phyloP scores from a whole-genome alignment of 2,329 filamentous ascomycete species.

The Rhynchosporium agropyri region DNA sequence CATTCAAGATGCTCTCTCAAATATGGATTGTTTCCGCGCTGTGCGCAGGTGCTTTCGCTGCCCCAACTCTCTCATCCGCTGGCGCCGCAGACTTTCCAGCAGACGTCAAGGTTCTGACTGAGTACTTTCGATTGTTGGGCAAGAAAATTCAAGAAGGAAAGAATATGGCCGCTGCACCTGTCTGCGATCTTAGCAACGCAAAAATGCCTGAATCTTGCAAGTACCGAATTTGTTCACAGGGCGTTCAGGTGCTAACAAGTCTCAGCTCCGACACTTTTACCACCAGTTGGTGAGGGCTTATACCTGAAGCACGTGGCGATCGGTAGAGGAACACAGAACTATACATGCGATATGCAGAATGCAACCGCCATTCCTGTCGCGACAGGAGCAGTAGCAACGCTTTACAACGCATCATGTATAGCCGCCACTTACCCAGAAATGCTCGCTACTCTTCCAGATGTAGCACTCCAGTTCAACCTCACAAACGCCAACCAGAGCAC shows the following conservation, averaged over 20 bases:
- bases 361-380: slow-evolving; percentile 63
- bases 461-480: slow-evolving; percentile 69
- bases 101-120: slow-evolving; percentile 50
- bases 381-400: slow-evolving; percentile 75
- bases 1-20: slow-evolving; percentile 52
- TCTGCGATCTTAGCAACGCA: slow-evolving; percentile 58
- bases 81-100: slow-evolving; percentile 30
- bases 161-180: slow-evolving; percentile 46
- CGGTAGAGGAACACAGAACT: slow-evolving; percentile 91
- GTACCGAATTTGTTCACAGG: slow-evolving; percentile 39
- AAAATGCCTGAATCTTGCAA: slow-evolving; percentile 51
- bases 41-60: slow-evolving; percentile 48
- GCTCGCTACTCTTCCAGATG: slow-evolving; percentile 63
- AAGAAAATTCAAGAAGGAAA: slow-evolving; percentile 55
- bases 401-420: slow-evolving; percentile 87
- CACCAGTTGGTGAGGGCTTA: slow-evolving; percentile 61
- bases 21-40: slow-evolving; percentile 52
- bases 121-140: slow-evolving; percentile 64
- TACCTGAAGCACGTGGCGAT: slow-evolving; percentile 77
- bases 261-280: slow-evolving; percentile 60
- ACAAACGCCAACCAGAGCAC: slow-evolving; percentile 44
- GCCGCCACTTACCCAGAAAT: slow-evolving; percentile 70
- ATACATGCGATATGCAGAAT: slow-evolving; percentile 73
- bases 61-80: slow-evolving; percentile 36
- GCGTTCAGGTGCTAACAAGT: slow-evolving; percentile 33